Evolutionary conservation across 352 stramenopile genomes (phyloP).

Genomic region (Blastocystis hominis): DNA sequence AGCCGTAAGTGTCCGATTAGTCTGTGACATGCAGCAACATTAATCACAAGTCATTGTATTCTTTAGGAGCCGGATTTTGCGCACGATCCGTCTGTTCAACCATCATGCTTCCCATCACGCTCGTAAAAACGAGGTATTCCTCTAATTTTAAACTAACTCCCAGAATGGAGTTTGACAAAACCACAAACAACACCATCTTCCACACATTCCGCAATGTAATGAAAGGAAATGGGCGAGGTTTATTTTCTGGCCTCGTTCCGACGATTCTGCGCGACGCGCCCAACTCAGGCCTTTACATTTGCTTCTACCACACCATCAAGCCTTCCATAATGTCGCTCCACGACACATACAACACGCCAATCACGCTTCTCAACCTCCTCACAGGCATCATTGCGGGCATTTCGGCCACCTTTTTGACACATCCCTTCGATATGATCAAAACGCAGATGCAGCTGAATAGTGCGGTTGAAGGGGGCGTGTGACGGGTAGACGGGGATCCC

Average conservation of each 20-base stretch:
- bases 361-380: conserved; percentile 18
- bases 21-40: conserved; percentile 2
- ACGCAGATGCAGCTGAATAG: conserved; percentile 48
- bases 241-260: conserved; percentile 32
- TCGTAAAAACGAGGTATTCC: conserved; percentile 46
- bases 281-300: conserved; percentile 42
- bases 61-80: conserved; percentile 7
- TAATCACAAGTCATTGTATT: conserved; percentile 53
- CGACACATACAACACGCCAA: not conserved
- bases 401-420: conserved; percentile 1
- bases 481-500: conserved; percentile 5
- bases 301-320: conserved; percentile 53
- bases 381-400: conserved; percentile 34
- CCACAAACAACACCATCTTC: conserved; percentile 32
- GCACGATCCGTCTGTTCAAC: conserved; percentile 21
- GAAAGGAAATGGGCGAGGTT: not conserved
- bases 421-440: conserved; percentile 50
- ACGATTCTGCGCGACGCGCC: conserved; percentile 49
- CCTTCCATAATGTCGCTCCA: not conserved
- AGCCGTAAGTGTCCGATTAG: not conserved
- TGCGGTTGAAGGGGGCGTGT: not conserved
- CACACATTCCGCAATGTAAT: conserved; percentile 35
- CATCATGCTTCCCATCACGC: conserved; percentile 46
- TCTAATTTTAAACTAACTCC: not conserved
- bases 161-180: conserved; percentile 46